phyloP scores from a whole-genome alignment of 495 filamentous ascomycete genomes.

The Talaromyces wortmannii region DNA sequence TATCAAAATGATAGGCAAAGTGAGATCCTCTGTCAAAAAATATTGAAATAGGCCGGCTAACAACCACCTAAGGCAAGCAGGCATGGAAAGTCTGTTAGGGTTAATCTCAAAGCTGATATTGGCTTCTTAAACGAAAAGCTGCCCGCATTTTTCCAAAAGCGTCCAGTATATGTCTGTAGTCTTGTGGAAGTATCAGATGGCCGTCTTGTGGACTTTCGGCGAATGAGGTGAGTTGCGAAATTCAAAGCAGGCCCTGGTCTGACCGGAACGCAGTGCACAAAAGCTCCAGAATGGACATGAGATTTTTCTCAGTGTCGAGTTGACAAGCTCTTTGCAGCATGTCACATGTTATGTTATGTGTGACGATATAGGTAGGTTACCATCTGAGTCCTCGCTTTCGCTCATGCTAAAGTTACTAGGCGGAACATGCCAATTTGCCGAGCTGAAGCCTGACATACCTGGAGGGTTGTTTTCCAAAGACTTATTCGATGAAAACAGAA shows the following conservation, averaged over 20 bases:
- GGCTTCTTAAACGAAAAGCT: conserved; percentile 65
- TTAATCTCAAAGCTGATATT: conserved; percentile 62
- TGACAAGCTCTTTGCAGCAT: conserved; percentile 48
- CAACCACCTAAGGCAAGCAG: conserved; percentile 25
- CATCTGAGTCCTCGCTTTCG: background rate
- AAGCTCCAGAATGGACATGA: conserved; percentile 59
- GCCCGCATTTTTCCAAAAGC: conserved; percentile 53
- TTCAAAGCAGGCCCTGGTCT: background rate
- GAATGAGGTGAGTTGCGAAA: conserved; percentile 46
- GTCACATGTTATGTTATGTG: conserved; percentile 75
- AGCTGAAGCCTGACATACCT: conserved; percentile 57
- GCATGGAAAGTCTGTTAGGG: conserved; percentile 34
- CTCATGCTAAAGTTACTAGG: conserved; percentile 35
- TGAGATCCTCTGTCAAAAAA: conserved; percentile 12
- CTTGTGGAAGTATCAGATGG: conserved; percentile 74
- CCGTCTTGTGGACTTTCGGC: conserved; percentile 66
- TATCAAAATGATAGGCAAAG: conserved; percentile 42
- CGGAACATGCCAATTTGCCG: conserved; percentile 61
- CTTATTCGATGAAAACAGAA: background rate
- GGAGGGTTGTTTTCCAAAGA: conserved; percentile 41
- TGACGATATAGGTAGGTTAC: conserved; percentile 67
- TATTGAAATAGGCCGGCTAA: conserved; percentile 5
- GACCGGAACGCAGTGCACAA: conserved; percentile 43
- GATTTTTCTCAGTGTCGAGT: conserved; percentile 50
- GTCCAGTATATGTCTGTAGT: conserved; percentile 62